These are phyloP conservation scores for Ichthyophonus hoferi DNA, from an alignment of 208 protist species.

Conservation along the genomic window DNA sequence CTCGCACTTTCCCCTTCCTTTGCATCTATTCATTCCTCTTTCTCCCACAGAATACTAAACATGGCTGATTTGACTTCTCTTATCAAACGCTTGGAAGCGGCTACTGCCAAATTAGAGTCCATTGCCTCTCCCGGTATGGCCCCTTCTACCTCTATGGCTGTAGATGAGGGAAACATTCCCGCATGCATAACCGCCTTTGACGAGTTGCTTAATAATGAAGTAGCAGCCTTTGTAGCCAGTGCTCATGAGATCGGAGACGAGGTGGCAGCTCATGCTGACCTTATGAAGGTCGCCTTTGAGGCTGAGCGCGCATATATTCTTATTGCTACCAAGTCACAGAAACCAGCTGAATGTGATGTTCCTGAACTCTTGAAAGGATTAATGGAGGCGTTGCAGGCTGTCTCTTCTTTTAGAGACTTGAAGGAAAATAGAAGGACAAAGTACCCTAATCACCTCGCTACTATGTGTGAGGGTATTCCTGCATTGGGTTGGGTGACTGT, in stretches of 20 bases:
- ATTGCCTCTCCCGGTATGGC: neutral
- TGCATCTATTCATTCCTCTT: too few species aligned
- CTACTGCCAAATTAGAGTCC: constrained; percentile 23
- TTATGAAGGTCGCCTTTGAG: constrained; percentile 19
- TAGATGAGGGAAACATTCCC: neutral
- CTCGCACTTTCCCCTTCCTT: too few species aligned
- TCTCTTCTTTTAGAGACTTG: neutral
- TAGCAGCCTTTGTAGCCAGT: neutral
- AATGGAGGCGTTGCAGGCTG: neutral
- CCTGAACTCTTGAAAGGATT: neutral
- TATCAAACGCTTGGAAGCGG: constrained; percentile 37
- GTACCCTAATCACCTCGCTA: constrained; percentile 34
- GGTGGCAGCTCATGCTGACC: constrained; percentile 25
- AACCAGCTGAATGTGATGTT: constrained; percentile 27
- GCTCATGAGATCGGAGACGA: constrained; percentile 25
- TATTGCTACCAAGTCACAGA: constrained; percentile 26
- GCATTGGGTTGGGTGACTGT: constrained; percentile 46
- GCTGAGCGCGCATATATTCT: constrained; percentile 30
- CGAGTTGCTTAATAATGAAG: constrained; percentile 2
- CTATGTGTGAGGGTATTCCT: constrained; percentile 44
- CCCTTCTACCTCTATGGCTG: neutral
- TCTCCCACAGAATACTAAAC: too few species aligned
- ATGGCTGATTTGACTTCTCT: constrained; percentile 32
- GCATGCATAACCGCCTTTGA: neutral
- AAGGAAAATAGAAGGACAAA: neutral